Percentiles rank a stretch among this genome's conserved stretches.
Conservation (phyloP, 176 grass and related monocot species). For the Triticum aestivum region IWGSC_CS_RefSeq_v2.1 NC_057814.1:55813777-55814276, state of each 20-base stretch:
- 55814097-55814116: neutral
- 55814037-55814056: constrained; percentile 26
- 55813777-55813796: too few relatives aligned
- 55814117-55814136: neutral
- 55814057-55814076: constrained; percentile 25
- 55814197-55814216: constrained; percentile 41
- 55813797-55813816: too few relatives aligned
- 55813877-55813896: too few relatives aligned
- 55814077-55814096: constrained; percentile 16
- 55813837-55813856: too few relatives aligned
- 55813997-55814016: neutral
- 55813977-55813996: constrained; percentile 3
- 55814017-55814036: neutral
- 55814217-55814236: neutral
- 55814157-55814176: constrained; percentile 23
- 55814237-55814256: neutral
- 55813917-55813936: neutral
- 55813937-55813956: neutral
- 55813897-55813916: too few relatives aligned
- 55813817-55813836: too few relatives aligned
- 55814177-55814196: constrained; percentile 25
- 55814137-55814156: constrained; percentile 31
- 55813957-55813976: constrained; percentile 25
- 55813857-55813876: too few relatives aligned
- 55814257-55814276: neutral